Evolutionary conservation across 495 filamentous ascomycete species (phyloP).

Genomic region (Daldinia bambusicola): DNA sequence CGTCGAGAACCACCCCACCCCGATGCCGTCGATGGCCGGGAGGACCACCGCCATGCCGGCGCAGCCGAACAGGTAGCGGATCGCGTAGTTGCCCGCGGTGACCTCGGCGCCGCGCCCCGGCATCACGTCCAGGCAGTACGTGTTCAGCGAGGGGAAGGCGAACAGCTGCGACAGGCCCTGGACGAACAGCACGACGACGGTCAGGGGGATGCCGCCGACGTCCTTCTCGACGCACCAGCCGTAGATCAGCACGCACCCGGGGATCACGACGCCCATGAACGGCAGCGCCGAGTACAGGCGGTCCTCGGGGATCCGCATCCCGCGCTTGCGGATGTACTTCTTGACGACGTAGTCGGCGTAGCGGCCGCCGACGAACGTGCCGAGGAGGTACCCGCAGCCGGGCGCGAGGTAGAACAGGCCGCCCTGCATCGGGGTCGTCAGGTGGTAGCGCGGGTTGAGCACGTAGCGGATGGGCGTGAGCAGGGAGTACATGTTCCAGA

Average conservation of each 20-base stretch:
- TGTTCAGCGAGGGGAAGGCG: slow-evolving; percentile 77
- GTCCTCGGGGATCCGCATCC: slow-evolving; percentile 74
- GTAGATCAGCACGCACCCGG: slow-evolving; percentile 73
- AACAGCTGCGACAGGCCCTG: slow-evolving; percentile 79
- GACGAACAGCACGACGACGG: slow-evolving; percentile 74
- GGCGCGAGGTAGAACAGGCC: slow-evolving; percentile 81
- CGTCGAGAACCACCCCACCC: slow-evolving; percentile 73
- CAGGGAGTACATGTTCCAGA: slow-evolving; percentile 79
- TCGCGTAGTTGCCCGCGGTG: slow-evolving; percentile 77
- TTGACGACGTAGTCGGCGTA: slow-evolving; percentile 75
- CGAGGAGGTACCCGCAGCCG: slow-evolving; percentile 73
- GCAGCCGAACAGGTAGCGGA: slow-evolving; percentile 75
- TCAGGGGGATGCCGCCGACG: slow-evolving; percentile 72
- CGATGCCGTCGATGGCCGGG: slow-evolving; percentile 71
- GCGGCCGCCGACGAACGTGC: slow-evolving; percentile 76
- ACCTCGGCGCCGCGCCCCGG: slow-evolving; percentile 71
- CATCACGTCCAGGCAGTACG: slow-evolving; percentile 82
- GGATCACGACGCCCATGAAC: slow-evolving; percentile 69
- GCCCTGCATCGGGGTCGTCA: slow-evolving; percentile 71
- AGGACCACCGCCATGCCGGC: slow-evolving; percentile 72
- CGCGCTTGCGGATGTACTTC: slow-evolving; percentile 68
- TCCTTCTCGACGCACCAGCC: slow-evolving; percentile 76
- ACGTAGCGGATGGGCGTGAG: slow-evolving; percentile 80
- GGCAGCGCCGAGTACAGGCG: slow-evolving; percentile 69
- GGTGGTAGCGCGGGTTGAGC: slow-evolving; percentile 75